phyloP scores from a whole-genome alignment of 2,329 filamentous ascomycete genomes.

The Fusarium sp. region DNA sequence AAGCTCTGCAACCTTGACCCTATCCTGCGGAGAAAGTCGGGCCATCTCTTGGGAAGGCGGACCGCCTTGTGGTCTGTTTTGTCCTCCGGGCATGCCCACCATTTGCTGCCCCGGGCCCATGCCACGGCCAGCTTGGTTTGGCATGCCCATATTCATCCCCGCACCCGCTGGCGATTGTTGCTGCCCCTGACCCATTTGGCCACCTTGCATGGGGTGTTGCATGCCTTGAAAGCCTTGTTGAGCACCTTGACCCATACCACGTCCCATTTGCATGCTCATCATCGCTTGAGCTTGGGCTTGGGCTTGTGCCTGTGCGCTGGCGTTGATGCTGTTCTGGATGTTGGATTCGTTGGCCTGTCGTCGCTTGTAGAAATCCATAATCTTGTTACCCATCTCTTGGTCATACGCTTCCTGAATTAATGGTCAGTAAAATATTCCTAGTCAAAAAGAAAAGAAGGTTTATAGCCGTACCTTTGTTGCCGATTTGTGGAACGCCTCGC shows the following conservation, averaged over 20 bases:
- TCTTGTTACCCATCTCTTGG: slow-evolving; percentile 60
- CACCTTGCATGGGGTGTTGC: slow-evolving; percentile 70
- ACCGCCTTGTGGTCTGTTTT: slow-evolving; percentile 49
- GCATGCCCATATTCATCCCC: slow-evolving; percentile 53
- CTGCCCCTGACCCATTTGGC: slow-evolving; percentile 62
- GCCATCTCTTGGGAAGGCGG: slow-evolving; percentile 53
- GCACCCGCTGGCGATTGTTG: slow-evolving; percentile 50
- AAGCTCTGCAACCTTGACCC: slow-evolving; percentile 59
- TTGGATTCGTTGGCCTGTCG: slow-evolving; percentile 64
- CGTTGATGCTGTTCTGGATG: slow-evolving; percentile 65
- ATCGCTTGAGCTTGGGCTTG: slow-evolving; percentile 60
- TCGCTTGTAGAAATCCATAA: slow-evolving; percentile 63
- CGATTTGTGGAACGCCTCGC: slow-evolving; percentile 61
- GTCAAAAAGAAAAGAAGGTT: not conserved
- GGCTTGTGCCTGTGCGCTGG: slow-evolving; percentile 55
- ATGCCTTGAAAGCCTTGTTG: slow-evolving; percentile 70
- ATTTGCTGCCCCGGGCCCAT: slow-evolving; percentile 60
- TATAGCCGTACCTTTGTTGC: slow-evolving; percentile 60
- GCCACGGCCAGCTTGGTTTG: slow-evolving; percentile 55
- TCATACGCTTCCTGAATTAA: slow-evolving; percentile 63
- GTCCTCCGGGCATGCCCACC: slow-evolving; percentile 55
- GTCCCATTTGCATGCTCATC: slow-evolving; percentile 68
- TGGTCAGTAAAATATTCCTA: slow-evolving; percentile 38
- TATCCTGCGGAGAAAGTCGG: slow-evolving; percentile 60
- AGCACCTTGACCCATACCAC: slow-evolving; percentile 63